Conservation (phyloP, 2,329 filamentous ascomycete genomes). For the Hysterium pulicare region DNA sequence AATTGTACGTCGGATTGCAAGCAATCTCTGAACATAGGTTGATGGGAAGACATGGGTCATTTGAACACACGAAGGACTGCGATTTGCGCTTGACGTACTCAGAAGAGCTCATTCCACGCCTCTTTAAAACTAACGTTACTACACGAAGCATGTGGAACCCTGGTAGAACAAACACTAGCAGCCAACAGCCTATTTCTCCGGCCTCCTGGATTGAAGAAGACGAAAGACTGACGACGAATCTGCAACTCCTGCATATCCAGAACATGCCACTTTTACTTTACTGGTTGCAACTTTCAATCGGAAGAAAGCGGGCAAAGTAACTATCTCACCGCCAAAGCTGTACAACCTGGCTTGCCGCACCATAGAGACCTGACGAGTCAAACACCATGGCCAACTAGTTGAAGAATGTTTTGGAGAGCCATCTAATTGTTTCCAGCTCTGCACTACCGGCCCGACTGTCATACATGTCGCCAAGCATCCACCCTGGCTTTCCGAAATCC, state of each 20-base stretch:
- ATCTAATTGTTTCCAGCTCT: conserved; percentile 1
- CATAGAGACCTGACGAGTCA: conserved; percentile 12
- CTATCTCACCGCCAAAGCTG: conserved; percentile 30
- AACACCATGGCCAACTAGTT: conserved; percentile 1
- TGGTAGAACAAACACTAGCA: neutral
- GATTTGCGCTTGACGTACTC: too few relatives aligned
- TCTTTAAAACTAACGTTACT: too few relatives aligned
- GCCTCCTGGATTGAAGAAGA: neutral
- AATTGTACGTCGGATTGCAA: too few relatives aligned
- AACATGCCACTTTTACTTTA: conserved; percentile 3
- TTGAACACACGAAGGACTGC: too few relatives aligned
- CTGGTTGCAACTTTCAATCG: conserved; percentile 2
- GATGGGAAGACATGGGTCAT: too few relatives aligned
- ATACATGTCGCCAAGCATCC: conserved; percentile 6
- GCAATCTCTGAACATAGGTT: too few relatives aligned
- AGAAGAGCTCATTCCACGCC: too few relatives aligned
- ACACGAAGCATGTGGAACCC: too few relatives aligned
- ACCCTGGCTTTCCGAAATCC: neutral
- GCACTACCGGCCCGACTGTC: too few relatives aligned
- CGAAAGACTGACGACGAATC: neutral
- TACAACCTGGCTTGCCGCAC: conserved; percentile 24
- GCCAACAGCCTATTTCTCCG: neutral
- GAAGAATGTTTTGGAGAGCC: neutral
- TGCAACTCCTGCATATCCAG: neutral
- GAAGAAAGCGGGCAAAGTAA: conserved; percentile 10